Evolutionary conservation across 2,329 filamentous ascomycete genomes (phyloP), one percentile per base, ranked within the genome.

Genomic region (Lomentospora prolificans): DNA sequence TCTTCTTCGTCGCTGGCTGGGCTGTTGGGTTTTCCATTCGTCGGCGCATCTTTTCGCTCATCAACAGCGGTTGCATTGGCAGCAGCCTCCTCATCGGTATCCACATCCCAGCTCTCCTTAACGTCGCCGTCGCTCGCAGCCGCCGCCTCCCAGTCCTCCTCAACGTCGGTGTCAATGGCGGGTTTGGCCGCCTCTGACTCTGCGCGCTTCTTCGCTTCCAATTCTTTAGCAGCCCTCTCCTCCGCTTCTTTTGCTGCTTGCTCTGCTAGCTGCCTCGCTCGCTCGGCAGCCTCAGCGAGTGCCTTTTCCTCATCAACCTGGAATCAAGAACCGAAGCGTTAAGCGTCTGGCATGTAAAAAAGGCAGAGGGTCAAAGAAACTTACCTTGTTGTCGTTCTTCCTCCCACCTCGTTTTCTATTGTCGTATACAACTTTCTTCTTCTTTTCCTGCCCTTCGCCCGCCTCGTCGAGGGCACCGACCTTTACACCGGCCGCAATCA

Each of bases 91-190:
- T 89, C 86, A 51, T 89, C 87, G 2, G 84, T 85, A 55, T 90
- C 87, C 31, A 88, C 90, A 68, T 97, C 92, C 92, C 92, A 97
- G 75, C 86, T 92, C 61, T 96, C 92, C 72, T 96, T 96, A 65
- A 95, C 79, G 58, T 87, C 85, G 14, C 86, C 85, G 25, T 88
- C 82, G 51, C 88, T 87, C 25, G 85, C 87, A 28, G 87, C 90
- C 52, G 89, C 85, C 28, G 85, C 83, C 70, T 96, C 90, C 91
- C 91, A 96, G 69, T 96, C 90, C 33, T 95, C 86, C 14, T 88
- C 85, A 44, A 55, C n/a, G 25, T 87, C 69, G 17, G 83, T 84
- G 51, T 81, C 85, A 53, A 77, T 75, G 3, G 66, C 74, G 12
- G 76, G 78, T 53, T 80, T 77, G 64, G 82, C 80, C 2, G 72